Evolutionary conservation across 179 eudicot genomes (phyloP).

Genomic region (Gypsophila paniculata): DNA sequence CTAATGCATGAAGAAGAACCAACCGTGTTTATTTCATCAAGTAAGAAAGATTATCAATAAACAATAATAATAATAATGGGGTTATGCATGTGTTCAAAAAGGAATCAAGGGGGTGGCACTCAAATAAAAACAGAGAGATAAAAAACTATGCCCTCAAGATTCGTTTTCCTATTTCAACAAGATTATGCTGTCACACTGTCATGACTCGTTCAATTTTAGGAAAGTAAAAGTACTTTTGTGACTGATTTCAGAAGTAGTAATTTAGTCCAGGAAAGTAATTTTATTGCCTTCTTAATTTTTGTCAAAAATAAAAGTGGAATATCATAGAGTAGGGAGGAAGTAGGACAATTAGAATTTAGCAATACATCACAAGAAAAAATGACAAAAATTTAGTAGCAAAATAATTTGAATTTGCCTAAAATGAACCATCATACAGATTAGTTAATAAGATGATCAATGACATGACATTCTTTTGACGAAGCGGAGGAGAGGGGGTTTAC

Average conservation of each 20-base stretch:
- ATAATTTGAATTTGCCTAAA: not conserved
- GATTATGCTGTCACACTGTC: not conserved
- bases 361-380: not conserved
- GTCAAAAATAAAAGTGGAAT: no score
- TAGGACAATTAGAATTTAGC: not conserved
- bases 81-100: slow-evolving; percentile 1
- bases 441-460: not conserved
- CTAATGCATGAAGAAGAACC: slow-evolving; percentile 31
- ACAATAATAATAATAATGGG: not conserved
- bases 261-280: no score
- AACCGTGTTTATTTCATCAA: not conserved
- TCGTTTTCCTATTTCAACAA: not conserved
- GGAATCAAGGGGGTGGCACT: no score
- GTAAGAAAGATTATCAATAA: not conserved
- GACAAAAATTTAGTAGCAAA: not conserved
- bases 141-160: not conserved
- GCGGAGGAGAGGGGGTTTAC: not conserved
- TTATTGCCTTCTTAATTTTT: no score
- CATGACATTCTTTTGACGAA: not conserved
- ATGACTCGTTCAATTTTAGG: not conserved
- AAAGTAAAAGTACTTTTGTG: no score
- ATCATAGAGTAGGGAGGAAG: no score
- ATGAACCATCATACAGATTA: not conserved
- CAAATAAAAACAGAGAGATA: not conserved
- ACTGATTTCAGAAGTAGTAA: no score